Conservation (phyloP, 2,329 filamentous ascomycete genomes). For the Proliferodiscus dingleyae region DNA sequence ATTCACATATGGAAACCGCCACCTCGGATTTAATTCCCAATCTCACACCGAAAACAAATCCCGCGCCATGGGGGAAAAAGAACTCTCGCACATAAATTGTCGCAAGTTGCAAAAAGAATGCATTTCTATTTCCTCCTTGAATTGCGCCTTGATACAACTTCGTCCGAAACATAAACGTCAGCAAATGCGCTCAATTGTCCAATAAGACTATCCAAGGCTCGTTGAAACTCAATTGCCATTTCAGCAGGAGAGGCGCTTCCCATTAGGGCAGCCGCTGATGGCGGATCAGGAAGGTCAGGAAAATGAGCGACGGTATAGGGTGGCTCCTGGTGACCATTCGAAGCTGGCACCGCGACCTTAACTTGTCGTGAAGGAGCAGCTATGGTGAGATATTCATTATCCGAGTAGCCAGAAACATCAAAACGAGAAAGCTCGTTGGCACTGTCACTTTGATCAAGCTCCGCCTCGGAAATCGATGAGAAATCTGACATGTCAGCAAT, state of each 20-base stretch:
- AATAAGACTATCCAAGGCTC: constrained; percentile 21
- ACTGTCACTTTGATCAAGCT: constrained; percentile 9
- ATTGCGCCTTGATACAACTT: constrained; percentile 9
- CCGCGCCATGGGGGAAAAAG: too few relatives aligned
- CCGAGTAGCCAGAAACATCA: constrained; percentile 12
- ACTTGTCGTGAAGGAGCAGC: constrained; percentile 14
- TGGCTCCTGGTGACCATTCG: background rate
- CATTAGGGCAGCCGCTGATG: constrained; percentile 22
- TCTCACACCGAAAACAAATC: too few relatives aligned
- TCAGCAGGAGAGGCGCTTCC: constrained; percentile 23
- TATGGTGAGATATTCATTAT: constrained; percentile 19
- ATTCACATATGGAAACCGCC: background rate
- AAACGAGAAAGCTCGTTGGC: constrained; percentile 13
- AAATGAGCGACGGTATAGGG: constrained; percentile 19
- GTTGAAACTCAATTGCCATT: constrained; percentile 24
- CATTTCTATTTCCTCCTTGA: background rate
- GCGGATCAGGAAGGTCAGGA: constrained; percentile 21
- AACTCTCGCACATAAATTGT: constrained; percentile 2
- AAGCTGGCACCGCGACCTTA: background rate
- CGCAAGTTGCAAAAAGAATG: background rate
- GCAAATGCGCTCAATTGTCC: constrained; percentile 24
- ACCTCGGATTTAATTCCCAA: too few relatives aligned
- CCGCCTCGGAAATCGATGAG: constrained; percentile 24
- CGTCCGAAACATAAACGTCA: constrained; percentile 20
- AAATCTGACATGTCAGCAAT: constrained; percentile 29